Conservation (phyloP, 345 rosid genomes). For the Heritiera fomes region DNA sequence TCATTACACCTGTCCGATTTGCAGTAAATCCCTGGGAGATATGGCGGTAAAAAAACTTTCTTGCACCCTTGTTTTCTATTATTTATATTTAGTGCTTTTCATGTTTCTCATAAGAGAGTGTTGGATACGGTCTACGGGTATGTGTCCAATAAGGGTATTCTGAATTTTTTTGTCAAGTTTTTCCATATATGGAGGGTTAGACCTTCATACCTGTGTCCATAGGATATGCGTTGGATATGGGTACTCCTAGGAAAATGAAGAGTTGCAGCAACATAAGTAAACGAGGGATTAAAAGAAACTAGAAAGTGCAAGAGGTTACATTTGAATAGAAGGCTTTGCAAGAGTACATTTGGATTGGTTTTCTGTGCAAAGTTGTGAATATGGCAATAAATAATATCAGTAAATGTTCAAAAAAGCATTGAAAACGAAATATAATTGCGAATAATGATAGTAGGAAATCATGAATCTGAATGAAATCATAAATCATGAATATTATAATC, state of each 20-base stretch:
- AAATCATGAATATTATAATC: not conserved
- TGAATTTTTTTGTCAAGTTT: not conserved
- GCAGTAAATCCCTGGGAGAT: constrained; percentile 94
- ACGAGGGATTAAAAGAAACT: not conserved
- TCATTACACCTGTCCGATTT: constrained; percentile 89
- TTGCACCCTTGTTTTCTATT: not conserved
- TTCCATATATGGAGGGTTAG: not conserved
- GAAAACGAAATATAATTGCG: not conserved
- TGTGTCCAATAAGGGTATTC: not conserved
- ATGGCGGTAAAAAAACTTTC: constrained; percentile 66
- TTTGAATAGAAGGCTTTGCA: not conserved
- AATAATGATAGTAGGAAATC: not conserved
- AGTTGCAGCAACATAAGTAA: not conserved
- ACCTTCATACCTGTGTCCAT: not conserved
- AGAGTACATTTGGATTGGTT: not conserved
- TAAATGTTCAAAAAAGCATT: not conserved
- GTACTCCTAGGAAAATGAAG: not conserved
- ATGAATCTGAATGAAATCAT: not conserved
- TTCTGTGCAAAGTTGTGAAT: not conserved
- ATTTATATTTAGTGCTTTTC: not conserved
- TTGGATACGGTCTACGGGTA: not conserved
- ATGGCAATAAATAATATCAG: not conserved
- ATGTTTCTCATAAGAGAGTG: not conserved
- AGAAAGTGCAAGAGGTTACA: not conserved
- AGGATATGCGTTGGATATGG: not conserved